These are phyloP conservation scores for Simplicillium aogashimaense DNA, from an alignment of 2,329 filamentous ascomycete species.

Conservation along the genomic window DNA sequence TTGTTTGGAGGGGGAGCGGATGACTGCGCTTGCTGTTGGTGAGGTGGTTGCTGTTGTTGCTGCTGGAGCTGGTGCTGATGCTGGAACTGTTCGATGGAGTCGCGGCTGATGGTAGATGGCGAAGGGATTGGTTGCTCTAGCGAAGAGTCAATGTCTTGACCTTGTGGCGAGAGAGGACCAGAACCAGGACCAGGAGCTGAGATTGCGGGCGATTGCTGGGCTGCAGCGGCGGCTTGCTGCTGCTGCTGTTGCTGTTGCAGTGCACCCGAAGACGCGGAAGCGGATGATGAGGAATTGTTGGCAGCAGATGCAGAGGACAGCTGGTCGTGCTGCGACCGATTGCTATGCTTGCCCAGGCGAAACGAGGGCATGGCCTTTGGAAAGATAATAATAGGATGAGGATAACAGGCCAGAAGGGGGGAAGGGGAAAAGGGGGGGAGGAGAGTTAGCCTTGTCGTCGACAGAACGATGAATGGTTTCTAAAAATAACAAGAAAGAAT, in stretches of 20 bases:
- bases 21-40: slow-evolving; percentile 11
- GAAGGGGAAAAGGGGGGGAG: no score
- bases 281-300: slow-evolving; percentile 14
- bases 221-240: not conserved
- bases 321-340: slow-evolving; percentile 46
- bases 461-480: no score
- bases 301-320: slow-evolving; percentile 27
- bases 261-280: not conserved
- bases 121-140: not conserved
- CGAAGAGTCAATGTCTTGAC: no score
- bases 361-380: slow-evolving; percentile 1
- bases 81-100: not conserved
- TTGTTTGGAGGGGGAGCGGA: slow-evolving; percentile 7
- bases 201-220: not conserved
- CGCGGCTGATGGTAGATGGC: not conserved
- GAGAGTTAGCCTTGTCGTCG: no score
- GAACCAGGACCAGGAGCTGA: not conserved
- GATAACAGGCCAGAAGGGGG: no score
- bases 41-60: slow-evolving; percentile 5
- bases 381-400: slow-evolving; percentile 1
- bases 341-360: slow-evolving; percentile 44
- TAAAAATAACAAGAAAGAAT: no score
- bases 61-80: not conserved
- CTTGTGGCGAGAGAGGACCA: not conserved
- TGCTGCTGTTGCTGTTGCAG: slow-evolving; percentile 8